Base-by-base conservation (phyloP, 495 filamentous ascomycete species). In the Talaromyces thailandensis region DNA sequence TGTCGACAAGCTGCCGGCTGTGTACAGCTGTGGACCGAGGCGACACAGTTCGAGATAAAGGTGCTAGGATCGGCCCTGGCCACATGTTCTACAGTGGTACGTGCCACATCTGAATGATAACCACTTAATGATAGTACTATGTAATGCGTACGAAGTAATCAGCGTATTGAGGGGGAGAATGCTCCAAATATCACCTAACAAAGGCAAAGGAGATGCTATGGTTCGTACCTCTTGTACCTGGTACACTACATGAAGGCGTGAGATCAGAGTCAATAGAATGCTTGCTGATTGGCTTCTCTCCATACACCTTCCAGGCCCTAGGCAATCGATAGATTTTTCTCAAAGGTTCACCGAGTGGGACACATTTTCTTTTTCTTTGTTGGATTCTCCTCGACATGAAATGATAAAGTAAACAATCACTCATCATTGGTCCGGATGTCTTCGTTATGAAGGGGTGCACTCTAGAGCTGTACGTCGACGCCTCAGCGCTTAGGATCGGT, bases 401-500 rank as follows among this genome's bases (percentile, higher is more conserved):
- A 23, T 6, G 26, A 55, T 55, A 7, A 23, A 55, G 51, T 14
- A 23, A 55, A 8, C 9, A 26, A 2, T 55, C 14, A 28, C 51
- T n/a, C 51, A 8, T 55, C 24, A 55, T 55, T 55, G 51, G 51
- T 29, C 11, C 18, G 43, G n/a, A 48, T 48, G 6, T 21, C 6
- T 48, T 48, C 6, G 18, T 21, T 23, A 48, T 48, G 43, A 21
- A 48, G 2, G 18, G 43, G 21, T 48, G 43, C 43, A 48, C 16
- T 21, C 43, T 48, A 48, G 43, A 48, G 43, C 43, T 55, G 51
- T 55, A 55, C 21, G 9, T 16, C 24, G 51, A 55, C 51, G 51
- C 51, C 51, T 55, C 51, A 55, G 51, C 51, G 51, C 51, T 55
- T 55, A 55, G n/a, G 28, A 55, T 55, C 51, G 24, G 7, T 16